A percentile compares a stretch with the other conserved stretches of the same genome.
Conservation (phyloP, 2,329 filamentous ascomycete genomes). For the Fusarium albosuccineum region DNA sequence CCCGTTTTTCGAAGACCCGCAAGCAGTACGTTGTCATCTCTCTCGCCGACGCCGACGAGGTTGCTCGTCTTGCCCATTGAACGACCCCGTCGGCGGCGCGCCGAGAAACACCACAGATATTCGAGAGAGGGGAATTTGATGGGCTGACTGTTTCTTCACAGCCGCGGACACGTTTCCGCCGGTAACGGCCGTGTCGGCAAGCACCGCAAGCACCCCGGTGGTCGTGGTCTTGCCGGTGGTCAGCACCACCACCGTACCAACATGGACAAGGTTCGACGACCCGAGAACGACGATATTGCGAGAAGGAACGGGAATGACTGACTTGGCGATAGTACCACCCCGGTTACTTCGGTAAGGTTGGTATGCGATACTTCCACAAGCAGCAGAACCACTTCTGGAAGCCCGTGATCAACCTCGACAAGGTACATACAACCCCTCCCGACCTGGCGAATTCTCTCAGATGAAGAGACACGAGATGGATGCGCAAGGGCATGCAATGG, state of each 20-base stretch:
- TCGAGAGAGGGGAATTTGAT: conserved; percentile 30
- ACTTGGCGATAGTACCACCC: conserved; percentile 80
- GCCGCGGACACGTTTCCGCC: conserved; percentile 97
- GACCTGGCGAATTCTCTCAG: conserved; percentile 21
- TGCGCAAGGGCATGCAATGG: not conserved
- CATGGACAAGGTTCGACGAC: conserved; percentile 82
- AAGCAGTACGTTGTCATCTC: conserved; percentile 74
- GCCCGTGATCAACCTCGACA: conserved; percentile 98
- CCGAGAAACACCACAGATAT: not conserved
- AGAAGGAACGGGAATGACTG: conserved; percentile 40
- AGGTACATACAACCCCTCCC: conserved; percentile 68
- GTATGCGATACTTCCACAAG: conserved; percentile 98
- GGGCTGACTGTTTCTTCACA: conserved; percentile 56
- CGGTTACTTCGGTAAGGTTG: conserved; percentile 99
- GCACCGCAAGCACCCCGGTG: conserved; percentile 92
- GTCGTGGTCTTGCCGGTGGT: conserved; percentile 94
- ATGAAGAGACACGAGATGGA: not conserved
- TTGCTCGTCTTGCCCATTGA: conserved; percentile 36
- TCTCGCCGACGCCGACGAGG: conserved; percentile 37
- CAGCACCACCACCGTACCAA: conserved; percentile 82
- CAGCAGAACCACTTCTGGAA: conserved; percentile 97
- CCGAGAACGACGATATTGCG: conserved; percentile 52
- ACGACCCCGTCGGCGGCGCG: conserved; percentile 35
- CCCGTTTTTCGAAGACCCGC: conserved; percentile 80
- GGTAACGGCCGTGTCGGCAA: conserved; percentile 99